A percentile compares a stretch with the other conserved stretches of the same genome.
These are phyloP conservation scores for Fagus sylvatica DNA, from an alignment of 306 rosid species.

Conservation along the genomic window DNA sequence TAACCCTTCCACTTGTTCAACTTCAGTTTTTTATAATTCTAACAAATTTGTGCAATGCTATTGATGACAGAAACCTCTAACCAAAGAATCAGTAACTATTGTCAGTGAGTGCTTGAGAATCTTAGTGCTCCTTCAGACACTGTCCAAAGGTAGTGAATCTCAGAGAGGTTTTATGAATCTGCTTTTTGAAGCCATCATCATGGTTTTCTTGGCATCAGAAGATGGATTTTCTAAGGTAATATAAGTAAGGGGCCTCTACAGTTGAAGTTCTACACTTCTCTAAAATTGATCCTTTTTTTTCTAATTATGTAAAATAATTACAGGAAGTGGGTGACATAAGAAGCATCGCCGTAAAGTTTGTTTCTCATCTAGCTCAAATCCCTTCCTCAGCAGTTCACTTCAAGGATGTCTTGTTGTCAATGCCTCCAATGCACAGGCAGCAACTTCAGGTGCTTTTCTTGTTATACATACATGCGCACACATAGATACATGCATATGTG, in stretches of 20 bases:
- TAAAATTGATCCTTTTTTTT: constrained; percentile 15
- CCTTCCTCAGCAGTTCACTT: constrained; percentile 83
- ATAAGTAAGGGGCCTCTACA: constrained; percentile 22
- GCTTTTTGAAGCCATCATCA: constrained; percentile 72
- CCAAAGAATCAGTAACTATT: constrained; percentile 66
- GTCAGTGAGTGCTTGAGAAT: constrained; percentile 77
- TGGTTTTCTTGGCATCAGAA: constrained; percentile 65
- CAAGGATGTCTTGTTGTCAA: constrained; percentile 82
- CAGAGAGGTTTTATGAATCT: constrained; percentile 69
- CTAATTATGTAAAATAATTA: constrained; percentile 30
- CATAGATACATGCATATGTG: too few relatives aligned
- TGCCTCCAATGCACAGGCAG: constrained; percentile 84
- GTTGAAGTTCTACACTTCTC: constrained; percentile 9
- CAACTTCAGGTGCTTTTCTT: constrained; percentile 72
- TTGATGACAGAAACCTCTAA: constrained; percentile 64
- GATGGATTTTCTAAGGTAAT: constrained; percentile 65
- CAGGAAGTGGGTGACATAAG: constrained; percentile 78
- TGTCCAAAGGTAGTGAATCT: constrained; percentile 53
- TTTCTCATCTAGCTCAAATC: constrained; percentile 91
- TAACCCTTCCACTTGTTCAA: constrained; percentile 9
- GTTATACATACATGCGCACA: background rate
- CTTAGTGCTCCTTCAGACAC: constrained; percentile 73
- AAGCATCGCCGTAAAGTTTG: constrained; percentile 70
- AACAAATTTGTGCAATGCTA: constrained; percentile 23
- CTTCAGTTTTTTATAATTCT: constrained; percentile 26